Conservation (phyloP, 2,329 filamentous ascomycete species). For the Penicillium sclerotiorum region DNA sequence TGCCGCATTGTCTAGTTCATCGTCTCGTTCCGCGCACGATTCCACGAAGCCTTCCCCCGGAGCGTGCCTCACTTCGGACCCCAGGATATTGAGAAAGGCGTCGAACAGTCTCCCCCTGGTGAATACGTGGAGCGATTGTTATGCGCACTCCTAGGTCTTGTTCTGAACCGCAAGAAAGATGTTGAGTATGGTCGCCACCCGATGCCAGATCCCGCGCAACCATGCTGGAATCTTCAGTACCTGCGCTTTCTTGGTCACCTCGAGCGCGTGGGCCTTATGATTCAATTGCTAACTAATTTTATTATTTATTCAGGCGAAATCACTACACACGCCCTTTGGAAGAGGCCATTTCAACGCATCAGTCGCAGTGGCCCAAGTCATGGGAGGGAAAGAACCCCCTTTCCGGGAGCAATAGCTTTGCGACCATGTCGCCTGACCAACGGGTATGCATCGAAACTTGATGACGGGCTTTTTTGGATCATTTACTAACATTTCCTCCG, state of each 20-base stretch:
- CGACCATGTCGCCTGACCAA: constrained; percentile 77
- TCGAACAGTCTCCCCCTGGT: constrained; percentile 75
- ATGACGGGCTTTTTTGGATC: not conserved
- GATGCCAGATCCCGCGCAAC: constrained; percentile 15
- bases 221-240: constrained; percentile 1
- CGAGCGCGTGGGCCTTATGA: constrained; percentile 8
- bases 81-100: constrained; percentile 88
- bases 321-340: constrained; percentile 93
- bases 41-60: constrained; percentile 84
- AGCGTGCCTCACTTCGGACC: constrained; percentile 88
- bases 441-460: constrained; percentile 62
- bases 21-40: constrained; percentile 95
- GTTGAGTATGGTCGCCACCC: constrained; percentile 75
- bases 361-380: constrained; percentile 80
- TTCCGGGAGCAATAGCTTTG: constrained; percentile 77
- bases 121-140: constrained; percentile 85
- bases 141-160: constrained; percentile 82
- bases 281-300: constrained; percentile 33
- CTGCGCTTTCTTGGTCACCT: constrained; percentile 13
- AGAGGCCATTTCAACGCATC: constrained; percentile 84
- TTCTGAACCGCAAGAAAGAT: constrained; percentile 97
- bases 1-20: constrained; percentile 70
- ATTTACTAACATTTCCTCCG: constrained; percentile 9
- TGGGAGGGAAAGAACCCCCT: constrained; percentile 87
- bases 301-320: constrained; percentile 65